Conservation (phyloP, 805 yeast species). For the Lachancea sp. region DNA sequence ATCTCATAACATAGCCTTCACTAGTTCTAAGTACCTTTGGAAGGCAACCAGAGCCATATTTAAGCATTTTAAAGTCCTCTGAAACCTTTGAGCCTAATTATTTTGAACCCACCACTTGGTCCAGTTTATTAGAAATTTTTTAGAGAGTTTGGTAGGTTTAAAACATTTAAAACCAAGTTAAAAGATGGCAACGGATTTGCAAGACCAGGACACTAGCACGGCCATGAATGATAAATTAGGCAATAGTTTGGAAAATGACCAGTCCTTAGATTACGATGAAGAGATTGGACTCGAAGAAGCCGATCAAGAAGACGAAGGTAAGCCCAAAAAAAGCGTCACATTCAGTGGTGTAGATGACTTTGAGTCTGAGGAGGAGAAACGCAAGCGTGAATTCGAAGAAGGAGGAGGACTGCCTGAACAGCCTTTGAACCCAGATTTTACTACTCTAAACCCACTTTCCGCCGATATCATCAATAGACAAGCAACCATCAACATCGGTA, state of each 20-base stretch:
- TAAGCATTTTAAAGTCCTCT: not conserved
- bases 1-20: not conserved
- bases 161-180: not conserved
- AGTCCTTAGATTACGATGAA: conserved; percentile 24
- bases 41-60: not conserved
- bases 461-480: conserved; percentile 97
- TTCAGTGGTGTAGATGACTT: conserved; percentile 65
- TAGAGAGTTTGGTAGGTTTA: not conserved
- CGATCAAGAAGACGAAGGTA: conserved; percentile 33
- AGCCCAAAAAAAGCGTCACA: conserved; percentile 66
- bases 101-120: not conserved
- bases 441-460: conserved; percentile 74
- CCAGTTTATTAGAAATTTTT: not conserved
- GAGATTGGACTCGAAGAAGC: conserved; percentile 21
- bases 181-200: conserved; percentile 61
- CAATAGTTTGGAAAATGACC: conserved; percentile 40
- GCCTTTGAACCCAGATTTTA: conserved; percentile 82
- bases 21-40: not conserved
- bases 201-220: conserved; percentile 79
- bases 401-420: conserved; percentile 99
- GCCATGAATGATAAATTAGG: conserved; percentile 62
- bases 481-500: conserved; percentile 98
- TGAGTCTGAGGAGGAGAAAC: conserved; percentile 69
- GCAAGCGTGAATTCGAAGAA: conserved; percentile 84
- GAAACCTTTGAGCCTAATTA: not conserved